Evolutionary conservation across 805 yeast species (phyloP), one percentile per base, ranked within the genome.

Genomic region (Millerozyma miso): DNA sequence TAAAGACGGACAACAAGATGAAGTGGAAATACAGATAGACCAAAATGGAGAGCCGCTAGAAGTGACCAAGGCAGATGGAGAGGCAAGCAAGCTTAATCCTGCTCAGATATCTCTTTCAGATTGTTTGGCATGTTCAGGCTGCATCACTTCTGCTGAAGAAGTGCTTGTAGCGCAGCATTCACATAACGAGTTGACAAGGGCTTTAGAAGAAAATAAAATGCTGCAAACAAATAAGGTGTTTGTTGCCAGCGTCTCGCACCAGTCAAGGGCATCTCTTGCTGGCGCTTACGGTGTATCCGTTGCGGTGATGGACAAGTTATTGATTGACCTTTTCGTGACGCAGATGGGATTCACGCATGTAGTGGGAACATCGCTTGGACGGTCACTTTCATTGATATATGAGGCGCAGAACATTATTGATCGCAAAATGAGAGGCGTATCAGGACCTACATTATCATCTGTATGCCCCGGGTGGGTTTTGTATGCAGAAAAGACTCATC

Each of bases 131-230:
- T 93, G 99, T 58, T 81, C 95, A 6, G 99, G 99, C 0, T 93
- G 99, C 62, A 88, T 93, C 42, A 93, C 99, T 0, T 86, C 96
- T 3, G 95, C 97, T n/a, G 99, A 93, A 59, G 96, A 91, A 48
- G 88, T 93, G 4, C 67, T 93, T 37, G 85, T 93, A 33, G 88
- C 96, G 2, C 83, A 88, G 50, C 99, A 93, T 60, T 86, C 95
- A 32, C 95, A 90, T 53, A 79, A 77, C 17, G 90, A 90, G 52
- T 73, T 93, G 37, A 51, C 89, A 18, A 76, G 77, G 37, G 84
- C 81, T 19, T 56, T 87, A 49, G 65, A 69, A 20, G 62, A 60
- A 19, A 51, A 48, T 23, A 48, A 47, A 40, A 50, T 38, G 31
- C 38, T 48, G 36, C 45, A 49, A 10, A 47, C 57, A 8, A 56